Evolutionary conservation across 352 stramenopile species (phyloP), one percentile per base, ranked within the genome.

Genomic region (Globisporangium solare): DNA sequence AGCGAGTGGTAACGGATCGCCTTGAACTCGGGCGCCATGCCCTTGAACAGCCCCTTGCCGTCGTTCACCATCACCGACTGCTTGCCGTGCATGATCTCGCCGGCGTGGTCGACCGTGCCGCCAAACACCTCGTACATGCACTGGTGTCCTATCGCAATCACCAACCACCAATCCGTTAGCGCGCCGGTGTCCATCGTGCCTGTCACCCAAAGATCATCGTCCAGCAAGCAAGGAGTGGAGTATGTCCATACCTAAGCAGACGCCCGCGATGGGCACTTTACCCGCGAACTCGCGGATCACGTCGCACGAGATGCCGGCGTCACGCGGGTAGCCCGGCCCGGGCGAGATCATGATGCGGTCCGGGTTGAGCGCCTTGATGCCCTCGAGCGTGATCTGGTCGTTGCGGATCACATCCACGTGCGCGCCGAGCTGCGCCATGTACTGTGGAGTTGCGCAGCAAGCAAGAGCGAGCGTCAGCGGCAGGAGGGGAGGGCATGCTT

Each of bases 271-370:
- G 52, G 86, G 86, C 22, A 95, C 74, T 47, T 90, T 80, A 20
- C 84, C 84, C 6, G 75, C 79, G 67, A 94, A 94, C 51, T 73
- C 69, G 47, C 80, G 83, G 62, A 95, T 94, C 35, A 93, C 77
- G 48, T 90, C 81, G 52, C 82, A 88, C 18, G 83, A 92, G 48
- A 94, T 84, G 42, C 84, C 86, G 11, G 84, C 84, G 57, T 93
- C 83, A 42, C 83, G 87, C 5, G 86, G 86, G 60, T 84, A 90
- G 7, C 86, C 86, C 0, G 86, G 86, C 0, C 86, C 86, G 3
- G 86, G 86, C 45, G 86, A 95, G 66, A 95, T 93, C 71, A 95
- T 79, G 64, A 95, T 93, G 58, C 86, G 83, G 61, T 93, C 84
- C 24, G 84, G 85, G 14, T 79, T 71, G 65, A 92, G 79, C 41